Conservation (phyloP, 2,329 filamentous ascomycete genomes). For the Aspergillus chevalieri region DNA sequence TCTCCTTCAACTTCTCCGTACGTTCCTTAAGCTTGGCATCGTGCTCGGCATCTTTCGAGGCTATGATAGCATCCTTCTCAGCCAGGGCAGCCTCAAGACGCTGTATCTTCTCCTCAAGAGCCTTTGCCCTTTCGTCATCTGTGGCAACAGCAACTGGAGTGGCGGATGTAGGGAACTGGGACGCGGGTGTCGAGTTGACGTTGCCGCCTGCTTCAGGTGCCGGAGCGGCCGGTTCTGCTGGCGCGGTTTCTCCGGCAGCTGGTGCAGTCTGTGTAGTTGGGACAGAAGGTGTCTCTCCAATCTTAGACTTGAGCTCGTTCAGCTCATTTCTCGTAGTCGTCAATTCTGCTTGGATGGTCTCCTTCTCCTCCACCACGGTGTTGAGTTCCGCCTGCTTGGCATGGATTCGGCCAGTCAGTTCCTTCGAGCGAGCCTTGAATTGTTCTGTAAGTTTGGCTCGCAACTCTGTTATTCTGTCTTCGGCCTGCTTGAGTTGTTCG, state of each 20-base stretch:
- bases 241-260: conserved; percentile 4
- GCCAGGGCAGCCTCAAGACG: conserved; percentile 47
- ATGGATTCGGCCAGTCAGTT: conserved; percentile 60
- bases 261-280: conserved; percentile 23
- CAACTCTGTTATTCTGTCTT: conserved; percentile 47
- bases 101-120: conserved; percentile 56
- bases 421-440: conserved; percentile 52
- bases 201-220: conserved; percentile 48
- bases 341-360: conserved; percentile 62
- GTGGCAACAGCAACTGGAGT: conserved; percentile 17
- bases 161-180: conserved; percentile 24
- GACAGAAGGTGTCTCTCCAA: conserved; percentile 44
- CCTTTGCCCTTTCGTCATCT: conserved; percentile 54
- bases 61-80: conserved; percentile 41
- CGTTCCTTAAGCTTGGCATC: conserved; percentile 45
- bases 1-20: conserved; percentile 58
- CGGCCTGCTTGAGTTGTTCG: conserved; percentile 41
- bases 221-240: background rate
- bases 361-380: conserved; percentile 55
- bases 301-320: conserved; percentile 43
- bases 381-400: conserved; percentile 47
- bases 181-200: conserved; percentile 25
- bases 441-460: conserved; percentile 42
- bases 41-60: conserved; percentile 45
- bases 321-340: conserved; percentile 57